Base-by-base conservation (phyloP, 768 basidiomycete species). In the Leccinum uliginosum region DNA sequence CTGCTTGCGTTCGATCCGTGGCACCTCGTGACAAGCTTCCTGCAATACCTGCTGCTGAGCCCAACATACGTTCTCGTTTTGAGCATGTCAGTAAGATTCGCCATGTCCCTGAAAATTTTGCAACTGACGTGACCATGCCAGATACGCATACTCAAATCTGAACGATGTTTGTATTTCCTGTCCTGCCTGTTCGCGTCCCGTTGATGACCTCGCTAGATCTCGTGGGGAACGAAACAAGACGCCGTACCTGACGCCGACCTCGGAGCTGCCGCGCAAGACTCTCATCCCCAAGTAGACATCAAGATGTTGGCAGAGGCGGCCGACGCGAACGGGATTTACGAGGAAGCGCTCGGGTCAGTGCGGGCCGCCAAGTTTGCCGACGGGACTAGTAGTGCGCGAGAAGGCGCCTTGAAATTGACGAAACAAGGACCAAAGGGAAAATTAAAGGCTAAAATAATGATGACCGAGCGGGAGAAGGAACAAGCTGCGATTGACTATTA, bases 191-290 rank as follows among this genome's bases (percentile, higher is more conserved):
- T 54, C 19, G 62, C 27, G 55, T 59, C n/a, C 63, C 50, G 29
- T 21, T 56, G 15, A 46, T 8, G n/a, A 23, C n/a, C 15, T 50
- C 38, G 46, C 4, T 65, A 90, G 87, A 91, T 91, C 44, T 91
- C 91, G 24, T 92, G 94, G 94, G 94, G 94, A 6, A 98, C 94
- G n/a, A 98, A 98, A 72, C 89, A 93, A 73, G 90, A 93, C 34
- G 81, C 81, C 9, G 74, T 79, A 3, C 79, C 82, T 1, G 86
- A 89, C 51, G 80, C 81, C 1, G 93, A 96, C 67, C 83, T 97
- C 17, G 93, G 93, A 10, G 84, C 85, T 7, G 90, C 94, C 48
- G 82, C 85, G 38, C 89, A 92, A 66, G 86, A 93, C 65, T 84
- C 82, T 26, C 78, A 87, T 64, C 86, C 85, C 14, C 85, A 90